phyloP scores from a whole-genome alignment of 2,329 filamentous ascomycete genomes.

The Pestalotiopsis sp. region DNA sequence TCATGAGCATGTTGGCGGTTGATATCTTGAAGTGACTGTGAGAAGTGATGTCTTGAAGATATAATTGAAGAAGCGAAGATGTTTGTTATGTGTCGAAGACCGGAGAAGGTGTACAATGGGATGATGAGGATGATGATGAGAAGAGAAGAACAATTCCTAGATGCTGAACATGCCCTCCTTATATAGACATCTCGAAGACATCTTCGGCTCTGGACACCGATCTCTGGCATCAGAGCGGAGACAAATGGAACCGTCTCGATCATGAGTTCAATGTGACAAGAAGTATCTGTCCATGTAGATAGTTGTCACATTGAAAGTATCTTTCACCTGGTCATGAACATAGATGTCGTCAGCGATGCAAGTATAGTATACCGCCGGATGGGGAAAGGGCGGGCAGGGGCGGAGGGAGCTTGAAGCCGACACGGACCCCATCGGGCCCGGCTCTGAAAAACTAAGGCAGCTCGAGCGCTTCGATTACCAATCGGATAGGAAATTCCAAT shows the following conservation, averaged over 20 bases:
- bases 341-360: background rate
- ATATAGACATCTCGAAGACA: background rate
- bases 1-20: slow-evolving; percentile 8
- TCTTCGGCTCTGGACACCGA: background rate
- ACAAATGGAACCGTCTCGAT: background rate
- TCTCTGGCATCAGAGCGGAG: background rate
- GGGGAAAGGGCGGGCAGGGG: background rate
- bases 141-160: background rate
- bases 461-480: background rate
- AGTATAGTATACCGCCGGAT: background rate
- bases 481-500: background rate
- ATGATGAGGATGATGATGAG: background rate
- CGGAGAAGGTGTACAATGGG: background rate
- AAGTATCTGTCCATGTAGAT: background rate
- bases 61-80: background rate
- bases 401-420: background rate
- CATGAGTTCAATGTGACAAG: background rate
- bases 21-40: background rate
- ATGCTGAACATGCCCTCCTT: background rate
- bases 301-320: background rate
- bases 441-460: background rate
- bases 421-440: slow-evolving; percentile 2
- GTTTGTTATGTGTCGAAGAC: background rate
- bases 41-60: background rate
- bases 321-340: background rate